Conservation (phyloP, 352 stramenopile genomes). For the Pythium sp. region DNA sequence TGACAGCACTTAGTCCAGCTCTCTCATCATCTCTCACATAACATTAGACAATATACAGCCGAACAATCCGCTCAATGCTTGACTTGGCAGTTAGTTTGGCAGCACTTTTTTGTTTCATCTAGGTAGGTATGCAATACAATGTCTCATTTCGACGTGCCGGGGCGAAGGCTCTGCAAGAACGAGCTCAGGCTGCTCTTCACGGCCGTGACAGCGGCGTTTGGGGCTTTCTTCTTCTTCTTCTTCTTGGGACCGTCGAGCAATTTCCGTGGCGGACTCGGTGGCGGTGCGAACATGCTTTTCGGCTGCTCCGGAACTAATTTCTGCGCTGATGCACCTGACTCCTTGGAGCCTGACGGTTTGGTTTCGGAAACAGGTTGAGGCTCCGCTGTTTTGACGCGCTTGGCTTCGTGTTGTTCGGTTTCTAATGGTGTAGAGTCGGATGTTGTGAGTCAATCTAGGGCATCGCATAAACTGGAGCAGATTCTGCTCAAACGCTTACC, state of each 20-base stretch:
- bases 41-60: not conserved
- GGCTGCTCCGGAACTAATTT: conserved; percentile 8
- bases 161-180: conserved; percentile 52
- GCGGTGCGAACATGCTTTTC: conserved; percentile 45
- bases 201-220: conserved; percentile 33
- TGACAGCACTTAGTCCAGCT: conserved; percentile 5
- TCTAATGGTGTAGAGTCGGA: not conserved
- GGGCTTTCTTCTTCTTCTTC: conserved; percentile 51
- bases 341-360: not conserved
- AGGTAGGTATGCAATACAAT: not conserved
- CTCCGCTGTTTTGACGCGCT: conserved; percentile 26
- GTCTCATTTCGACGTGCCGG: conserved; percentile 31
- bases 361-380: not conserved
- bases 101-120: not conserved
- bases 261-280: conserved; percentile 60
- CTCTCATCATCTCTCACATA: not conserved
- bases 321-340: not conserved
- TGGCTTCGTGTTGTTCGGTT: conserved; percentile 16
- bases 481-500: not conserved
- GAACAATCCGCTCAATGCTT: not conserved
- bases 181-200: conserved; percentile 71
- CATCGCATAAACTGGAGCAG: not conserved
- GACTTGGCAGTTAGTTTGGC: not conserved
- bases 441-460: not conserved
- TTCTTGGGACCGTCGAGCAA: conserved; percentile 73